phyloP scores from a whole-genome alignment of 2,329 filamentous ascomycete species.

The Ophiocordyceps australis region DNA sequence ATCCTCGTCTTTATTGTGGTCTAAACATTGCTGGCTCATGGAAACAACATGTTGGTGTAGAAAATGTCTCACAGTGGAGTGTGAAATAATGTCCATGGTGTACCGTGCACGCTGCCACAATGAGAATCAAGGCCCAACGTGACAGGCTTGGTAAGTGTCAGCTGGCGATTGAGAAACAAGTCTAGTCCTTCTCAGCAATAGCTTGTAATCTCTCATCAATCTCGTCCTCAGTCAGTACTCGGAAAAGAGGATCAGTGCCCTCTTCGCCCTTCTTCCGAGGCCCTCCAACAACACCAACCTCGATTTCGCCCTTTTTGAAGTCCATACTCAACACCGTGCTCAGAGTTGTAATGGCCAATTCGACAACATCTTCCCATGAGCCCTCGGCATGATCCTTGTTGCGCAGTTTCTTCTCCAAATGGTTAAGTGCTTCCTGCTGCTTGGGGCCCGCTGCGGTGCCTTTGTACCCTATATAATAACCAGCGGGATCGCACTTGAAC shows the following conservation, averaged over 20 bases:
- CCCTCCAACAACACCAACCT: conserved; percentile 92
- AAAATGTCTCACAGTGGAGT: too few relatives aligned
- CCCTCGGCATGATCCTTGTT: conserved; percentile 93
- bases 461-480: conserved; percentile 98
- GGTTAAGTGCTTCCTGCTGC: conserved; percentile 96
- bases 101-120: too few relatives aligned
- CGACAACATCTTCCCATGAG: conserved; percentile 92
- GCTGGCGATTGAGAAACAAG: background rate
- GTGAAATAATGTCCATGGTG: too few relatives aligned
- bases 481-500: conserved; percentile 96
- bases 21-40: too few relatives aligned
- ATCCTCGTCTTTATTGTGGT: too few relatives aligned
- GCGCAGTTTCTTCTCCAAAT: conserved; percentile 98
- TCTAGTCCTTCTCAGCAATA: conserved; percentile 94
- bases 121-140: too few relatives aligned
- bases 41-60: too few relatives aligned
- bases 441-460: conserved; percentile 93
- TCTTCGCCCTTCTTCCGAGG: conserved; percentile 69
- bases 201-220: conserved; percentile 96
- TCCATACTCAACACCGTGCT: conserved; percentile 96
- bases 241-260: conserved; percentile 63
- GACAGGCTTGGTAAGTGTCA: too few relatives aligned
- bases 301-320: conserved; percentile 98
- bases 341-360: conserved; percentile 86
- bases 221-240: conserved; percentile 86